Conservation (phyloP, 1,139 yeast genomes). For the Starmera stellimalicola region DNA sequence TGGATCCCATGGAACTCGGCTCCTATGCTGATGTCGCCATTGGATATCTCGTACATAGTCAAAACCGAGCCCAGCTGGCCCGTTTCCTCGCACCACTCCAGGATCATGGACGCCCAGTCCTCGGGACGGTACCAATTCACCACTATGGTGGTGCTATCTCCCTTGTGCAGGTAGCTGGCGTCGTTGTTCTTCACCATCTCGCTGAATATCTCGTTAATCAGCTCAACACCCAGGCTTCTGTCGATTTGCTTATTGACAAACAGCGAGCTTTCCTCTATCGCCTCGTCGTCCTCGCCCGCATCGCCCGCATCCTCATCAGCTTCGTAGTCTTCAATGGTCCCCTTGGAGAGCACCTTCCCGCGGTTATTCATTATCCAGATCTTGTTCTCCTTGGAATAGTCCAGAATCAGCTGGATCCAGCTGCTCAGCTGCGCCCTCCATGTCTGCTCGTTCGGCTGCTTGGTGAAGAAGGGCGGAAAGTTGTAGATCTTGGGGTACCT, state of each 20-base stretch:
- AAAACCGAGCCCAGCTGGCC: conserved; percentile 75
- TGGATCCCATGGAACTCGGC: conserved; percentile 60
- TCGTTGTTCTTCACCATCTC: conserved; percentile 44
- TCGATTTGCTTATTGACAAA: conserved; percentile 23
- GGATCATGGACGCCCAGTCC: conserved; percentile 65
- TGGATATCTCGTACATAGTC: conserved; percentile 69
- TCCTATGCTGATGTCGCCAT: conserved; percentile 51
- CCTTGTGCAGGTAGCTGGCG: conserved; percentile 14
- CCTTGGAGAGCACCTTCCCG: conserved; percentile 32
- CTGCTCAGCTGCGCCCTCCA: conserved; percentile 58
- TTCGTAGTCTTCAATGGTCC: conserved; percentile 20
- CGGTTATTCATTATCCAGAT: conserved; percentile 39
- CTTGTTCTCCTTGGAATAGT: conserved; percentile 49
- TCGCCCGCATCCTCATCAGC: conserved; percentile 13
- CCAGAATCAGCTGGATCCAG: conserved; percentile 48
- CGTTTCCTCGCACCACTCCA: conserved; percentile 57
- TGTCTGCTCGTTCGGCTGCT: conserved; percentile 78
- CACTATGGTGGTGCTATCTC: conserved; percentile 30
- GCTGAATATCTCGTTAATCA: conserved; percentile 45
- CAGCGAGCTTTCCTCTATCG: conserved; percentile 7
- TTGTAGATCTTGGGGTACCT: conserved; percentile 66
- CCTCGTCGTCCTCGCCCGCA: conserved; percentile 6
- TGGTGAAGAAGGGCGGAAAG: conserved; percentile 88
- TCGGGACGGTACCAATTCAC: conserved; percentile 64
- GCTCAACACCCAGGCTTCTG: conserved; percentile 41